phyloP scores from a whole-genome alignment of 495 filamentous ascomycete species.

The Xylaria longipes region DNA sequence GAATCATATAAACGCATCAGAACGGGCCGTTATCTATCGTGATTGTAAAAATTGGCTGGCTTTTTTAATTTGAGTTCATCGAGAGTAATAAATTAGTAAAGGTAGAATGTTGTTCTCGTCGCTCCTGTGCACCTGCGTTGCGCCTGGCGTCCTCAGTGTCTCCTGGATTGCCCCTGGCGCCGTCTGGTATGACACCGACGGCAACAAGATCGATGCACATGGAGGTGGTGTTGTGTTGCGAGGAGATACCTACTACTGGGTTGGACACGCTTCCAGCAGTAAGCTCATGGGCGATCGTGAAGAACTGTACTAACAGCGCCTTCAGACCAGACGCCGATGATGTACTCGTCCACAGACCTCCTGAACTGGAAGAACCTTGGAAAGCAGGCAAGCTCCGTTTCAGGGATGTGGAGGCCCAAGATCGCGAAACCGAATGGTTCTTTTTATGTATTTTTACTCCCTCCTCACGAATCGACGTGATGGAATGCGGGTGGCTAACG shows the following conservation, averaged over 20 bases:
- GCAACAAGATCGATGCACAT: conserved; percentile 52
- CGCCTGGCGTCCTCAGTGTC: conserved; percentile 33
- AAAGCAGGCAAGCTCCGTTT: conserved; percentile 38
- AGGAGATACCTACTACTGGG: conserved; percentile 47
- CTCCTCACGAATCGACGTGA: neutral
- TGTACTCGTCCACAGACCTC: conserved; percentile 55
- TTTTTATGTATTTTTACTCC: conserved; percentile 42
- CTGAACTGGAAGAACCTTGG: conserved; percentile 54
- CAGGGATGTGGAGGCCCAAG: conserved; percentile 53
- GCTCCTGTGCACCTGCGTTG: conserved; percentile 39
- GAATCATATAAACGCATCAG: conserved; percentile 1
- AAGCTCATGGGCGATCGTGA: neutral
- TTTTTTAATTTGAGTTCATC: neutral
- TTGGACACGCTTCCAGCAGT: conserved; percentile 52
- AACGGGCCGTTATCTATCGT: neutral
- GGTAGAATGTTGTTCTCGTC: conserved; percentile 36
- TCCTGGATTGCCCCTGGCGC: conserved; percentile 45
- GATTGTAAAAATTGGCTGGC: neutral
- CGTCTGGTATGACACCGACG: conserved; percentile 47
- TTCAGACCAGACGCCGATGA: conserved; percentile 47
- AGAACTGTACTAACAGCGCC: neutral
- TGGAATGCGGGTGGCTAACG: neutral
- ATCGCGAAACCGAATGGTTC: conserved; percentile 53
- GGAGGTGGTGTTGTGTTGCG: conserved; percentile 48
- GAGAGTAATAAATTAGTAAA: neutral